These are phyloP conservation scores for Zalaria obscura DNA, from an alignment of 2,329 filamentous ascomycete species.

Conservation along the genomic window DNA sequence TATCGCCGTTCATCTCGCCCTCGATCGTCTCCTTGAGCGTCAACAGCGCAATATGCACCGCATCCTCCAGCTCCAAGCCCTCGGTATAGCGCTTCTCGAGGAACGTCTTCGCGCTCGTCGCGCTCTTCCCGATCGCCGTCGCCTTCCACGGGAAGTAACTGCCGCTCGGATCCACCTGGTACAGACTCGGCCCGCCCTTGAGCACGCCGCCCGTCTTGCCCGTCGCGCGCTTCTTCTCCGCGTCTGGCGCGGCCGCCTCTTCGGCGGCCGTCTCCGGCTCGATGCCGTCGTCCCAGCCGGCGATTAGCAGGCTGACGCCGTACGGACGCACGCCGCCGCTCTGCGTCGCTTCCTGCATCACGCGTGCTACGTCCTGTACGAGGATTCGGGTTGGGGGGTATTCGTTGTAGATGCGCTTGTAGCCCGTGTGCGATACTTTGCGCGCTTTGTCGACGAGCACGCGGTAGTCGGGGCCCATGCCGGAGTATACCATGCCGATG, in stretches of 20 bases:
- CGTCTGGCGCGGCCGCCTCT: slow-evolving; percentile 36
- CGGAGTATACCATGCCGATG: slow-evolving; percentile 98
- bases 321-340: slow-evolving; percentile 95
- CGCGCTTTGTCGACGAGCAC: slow-evolving; percentile 95
- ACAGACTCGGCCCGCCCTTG: slow-evolving; percentile 92
- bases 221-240: slow-evolving; percentile 53
- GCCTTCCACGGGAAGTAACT: slow-evolving; percentile 99
- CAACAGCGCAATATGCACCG: slow-evolving; percentile 92
- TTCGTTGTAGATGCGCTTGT: slow-evolving; percentile 99
- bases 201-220: slow-evolving; percentile 90
- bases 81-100: slow-evolving; percentile 98
- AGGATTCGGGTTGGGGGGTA: slow-evolving; percentile 99
- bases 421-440: slow-evolving; percentile 94
- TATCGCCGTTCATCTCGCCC: slow-evolving; percentile 98
- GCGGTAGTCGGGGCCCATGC: slow-evolving; percentile 97
- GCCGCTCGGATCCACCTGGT: slow-evolving; percentile 97
- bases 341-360: slow-evolving; percentile 98
- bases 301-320: slow-evolving; percentile 87
- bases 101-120: slow-evolving; percentile 96
- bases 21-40: slow-evolving; percentile 99
- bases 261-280: slow-evolving; percentile 65
- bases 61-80: slow-evolving; percentile 90
- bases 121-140: slow-evolving; percentile 96
- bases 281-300: slow-evolving; percentile 95
- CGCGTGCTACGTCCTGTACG: slow-evolving; percentile 91